A percentile compares a stretch with the other conserved stretches of the same genome.
These are phyloP conservation scores for Yamadazyma philogaea DNA, from an alignment of 805 yeast species.

Conservation along the genomic window DNA sequence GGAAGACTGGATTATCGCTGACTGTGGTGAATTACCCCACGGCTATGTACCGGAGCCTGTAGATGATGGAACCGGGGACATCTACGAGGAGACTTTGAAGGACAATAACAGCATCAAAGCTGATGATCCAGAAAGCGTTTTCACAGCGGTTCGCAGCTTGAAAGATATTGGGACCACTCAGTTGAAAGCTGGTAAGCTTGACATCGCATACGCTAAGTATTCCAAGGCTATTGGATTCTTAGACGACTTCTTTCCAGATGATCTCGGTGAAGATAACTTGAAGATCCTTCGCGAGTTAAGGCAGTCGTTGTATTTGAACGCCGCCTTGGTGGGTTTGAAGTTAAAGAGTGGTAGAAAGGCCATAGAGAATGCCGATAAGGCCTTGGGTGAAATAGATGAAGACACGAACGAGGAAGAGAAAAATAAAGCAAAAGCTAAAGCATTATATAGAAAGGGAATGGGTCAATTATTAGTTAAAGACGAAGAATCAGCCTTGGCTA, in stretches of 20 bases:
- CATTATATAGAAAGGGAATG: constrained; percentile 78
- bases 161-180: constrained; percentile 77
- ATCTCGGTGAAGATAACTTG: constrained; percentile 53
- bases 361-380: constrained; percentile 60
- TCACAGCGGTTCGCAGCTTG: constrained; percentile 59
- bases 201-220: constrained; percentile 64
- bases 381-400: constrained; percentile 57
- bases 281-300: constrained; percentile 51
- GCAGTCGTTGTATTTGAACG: constrained; percentile 64
- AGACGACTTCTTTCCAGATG: constrained; percentile 72
- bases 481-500: constrained; percentile 65
- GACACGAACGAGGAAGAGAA: constrained; percentile 47
- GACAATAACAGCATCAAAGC: constrained; percentile 69
- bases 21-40: constrained; percentile 72
- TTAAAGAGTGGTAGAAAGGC: constrained; percentile 52
- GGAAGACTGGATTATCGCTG: constrained; percentile 64
- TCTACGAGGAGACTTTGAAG: constrained; percentile 68
- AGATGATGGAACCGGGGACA: constrained; percentile 83
- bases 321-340: constrained; percentile 72
- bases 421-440: constrained; percentile 70
- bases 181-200: constrained; percentile 62
- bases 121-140: constrained; percentile 60
- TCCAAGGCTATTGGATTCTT: constrained; percentile 67
- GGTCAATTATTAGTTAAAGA: constrained; percentile 64
- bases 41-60: constrained; percentile 53